Evolutionary conservation across 352 stramenopile species (phyloP).

Genomic region (Phytopythium delawarense): DNA sequence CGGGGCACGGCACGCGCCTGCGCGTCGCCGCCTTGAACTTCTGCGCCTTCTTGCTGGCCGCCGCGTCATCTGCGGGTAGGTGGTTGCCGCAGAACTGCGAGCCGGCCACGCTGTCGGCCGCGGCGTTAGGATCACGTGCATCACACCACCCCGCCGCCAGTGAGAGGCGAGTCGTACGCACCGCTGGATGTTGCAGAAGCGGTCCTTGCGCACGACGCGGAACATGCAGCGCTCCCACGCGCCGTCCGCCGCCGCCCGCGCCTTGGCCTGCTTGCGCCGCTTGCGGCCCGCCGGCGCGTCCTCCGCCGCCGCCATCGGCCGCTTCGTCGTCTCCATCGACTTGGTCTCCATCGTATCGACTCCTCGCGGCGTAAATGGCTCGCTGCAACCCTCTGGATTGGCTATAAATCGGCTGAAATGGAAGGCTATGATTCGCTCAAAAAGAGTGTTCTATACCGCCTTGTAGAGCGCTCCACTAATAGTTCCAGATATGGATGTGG

Average conservation of each 20-base stretch:
- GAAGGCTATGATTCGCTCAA: background rate
- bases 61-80: conserved; percentile 31
- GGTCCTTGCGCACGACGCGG: conserved; percentile 71
- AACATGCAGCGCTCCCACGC: conserved; percentile 83
- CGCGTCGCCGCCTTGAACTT: conserved; percentile 56
- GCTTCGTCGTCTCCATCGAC: background rate
- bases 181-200: conserved; percentile 78
- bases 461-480: background rate
- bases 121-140: too few relatives aligned
- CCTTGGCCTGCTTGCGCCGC: conserved; percentile 68
- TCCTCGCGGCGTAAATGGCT: too few relatives aligned
- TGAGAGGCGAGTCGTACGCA: conserved; percentile 10
- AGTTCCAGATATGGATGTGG: background rate
- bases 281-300: conserved; percentile 24
- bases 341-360: background rate
- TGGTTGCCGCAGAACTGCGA: conserved; percentile 78
- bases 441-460: background rate
- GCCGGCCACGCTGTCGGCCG: conserved; percentile 34
- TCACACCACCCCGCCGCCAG: too few relatives aligned
- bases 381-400: too few relatives aligned
- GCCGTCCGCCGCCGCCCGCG: conserved; percentile 32
- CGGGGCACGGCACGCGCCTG: conserved; percentile 64
- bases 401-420: too few relatives aligned
- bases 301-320: background rate
- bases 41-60: conserved; percentile 51